Percentiles rank a stretch among this genome's conserved stretches.
Conservation (phyloP, 2,329 filamentous ascomycete genomes). For the Hawksworthiomyces lignivorus region DNA sequence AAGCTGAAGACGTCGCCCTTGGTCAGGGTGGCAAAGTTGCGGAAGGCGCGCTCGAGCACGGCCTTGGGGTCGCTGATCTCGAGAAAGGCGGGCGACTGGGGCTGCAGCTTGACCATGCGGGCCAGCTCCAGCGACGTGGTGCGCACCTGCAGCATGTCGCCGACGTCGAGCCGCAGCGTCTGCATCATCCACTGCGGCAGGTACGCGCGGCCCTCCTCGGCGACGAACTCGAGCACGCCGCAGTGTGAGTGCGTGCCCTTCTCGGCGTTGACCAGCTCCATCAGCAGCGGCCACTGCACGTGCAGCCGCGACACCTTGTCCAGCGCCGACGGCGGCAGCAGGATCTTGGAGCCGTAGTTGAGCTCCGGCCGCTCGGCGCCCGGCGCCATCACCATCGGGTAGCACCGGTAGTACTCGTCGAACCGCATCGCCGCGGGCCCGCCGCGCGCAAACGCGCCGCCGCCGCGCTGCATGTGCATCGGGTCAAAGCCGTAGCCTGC, state of each 20-base stretch:
- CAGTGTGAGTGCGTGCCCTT: slow-evolving; percentile 78
- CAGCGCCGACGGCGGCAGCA: slow-evolving; percentile 90
- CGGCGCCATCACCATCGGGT: slow-evolving; percentile 89
- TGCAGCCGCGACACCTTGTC: slow-evolving; percentile 95
- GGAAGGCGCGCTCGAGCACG: slow-evolving; percentile 91
- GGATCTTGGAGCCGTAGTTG: slow-evolving; percentile 96
- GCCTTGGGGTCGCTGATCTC: slow-evolving; percentile 97
- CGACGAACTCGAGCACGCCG: slow-evolving; percentile 94
- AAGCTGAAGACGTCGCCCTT: slow-evolving; percentile 95
- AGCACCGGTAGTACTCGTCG: slow-evolving; percentile 98
- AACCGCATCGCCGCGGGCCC: slow-evolving; percentile 63
- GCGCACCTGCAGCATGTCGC: slow-evolving; percentile 90
- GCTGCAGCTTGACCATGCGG: slow-evolving; percentile 90
- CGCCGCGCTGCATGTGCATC: slow-evolving; percentile 17
- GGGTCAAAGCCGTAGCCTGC: slow-evolving; percentile 10
- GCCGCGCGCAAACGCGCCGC: no score
- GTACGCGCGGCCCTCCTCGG: slow-evolving; percentile 94
- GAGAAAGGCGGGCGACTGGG: slow-evolving; percentile 86
- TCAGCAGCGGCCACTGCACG: slow-evolving; percentile 94
- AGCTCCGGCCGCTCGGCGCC: slow-evolving; percentile 81
- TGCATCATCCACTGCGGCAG: slow-evolving; percentile 98
- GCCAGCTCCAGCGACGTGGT: slow-evolving; percentile 88
- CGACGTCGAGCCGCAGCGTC: slow-evolving; percentile 79
- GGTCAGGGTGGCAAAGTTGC: slow-evolving; percentile 89
- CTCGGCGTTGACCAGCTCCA: slow-evolving; percentile 88